Evolutionary conservation across 306 rosid genomes (phyloP), one percentile per base, ranked within the genome.

Genomic region (Vigna nakashimae): DNA sequence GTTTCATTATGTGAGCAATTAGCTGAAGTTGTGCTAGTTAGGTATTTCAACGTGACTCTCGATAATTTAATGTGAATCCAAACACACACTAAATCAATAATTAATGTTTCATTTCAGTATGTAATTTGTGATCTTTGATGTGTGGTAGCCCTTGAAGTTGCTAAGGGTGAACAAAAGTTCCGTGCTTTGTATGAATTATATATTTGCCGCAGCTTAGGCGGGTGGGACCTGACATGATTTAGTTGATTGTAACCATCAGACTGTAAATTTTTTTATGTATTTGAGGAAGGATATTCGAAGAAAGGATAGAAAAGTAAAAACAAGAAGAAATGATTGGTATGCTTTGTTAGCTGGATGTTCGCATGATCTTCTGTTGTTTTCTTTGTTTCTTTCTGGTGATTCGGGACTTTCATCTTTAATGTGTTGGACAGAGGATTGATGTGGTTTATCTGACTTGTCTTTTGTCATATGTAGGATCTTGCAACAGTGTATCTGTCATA

Each of bases 401-500:
- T 81, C 79, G 24, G 48, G 48, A 49, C 45, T 67, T 71, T 52
- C 24, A 74, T 64, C 62, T 60, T 67, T 36, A 49, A 59, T 59
- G 77, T 42, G 76, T 57, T 59, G 30, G 66, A 59, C 69, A 62
- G 72, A 34, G 49, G 59, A 75, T 42, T 18, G 20, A 77, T 65
- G 50, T 45, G 50, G 43, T 75, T 50, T 82, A 38, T 65, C 73
- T 63, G 45, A 65, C 45, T 69, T 58, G 48, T 74, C 22, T 14
- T 58, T 75, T 69, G 73, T 85, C 75, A 6, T 82, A 50, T 53
- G 17, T 49, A 12, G 83, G 64, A 52, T 55, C 62, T 66, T 84
- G 86, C 71, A 70, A 78, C 84, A 83, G 90, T 76, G 56, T 83
- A 67, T 71, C 43, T 28, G n/a, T 28, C 82, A 55, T 74, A 75